Conservation (phyloP, 371 early-diverging fungal genomes). For the Quaeritorhiza haematococci region DNA sequence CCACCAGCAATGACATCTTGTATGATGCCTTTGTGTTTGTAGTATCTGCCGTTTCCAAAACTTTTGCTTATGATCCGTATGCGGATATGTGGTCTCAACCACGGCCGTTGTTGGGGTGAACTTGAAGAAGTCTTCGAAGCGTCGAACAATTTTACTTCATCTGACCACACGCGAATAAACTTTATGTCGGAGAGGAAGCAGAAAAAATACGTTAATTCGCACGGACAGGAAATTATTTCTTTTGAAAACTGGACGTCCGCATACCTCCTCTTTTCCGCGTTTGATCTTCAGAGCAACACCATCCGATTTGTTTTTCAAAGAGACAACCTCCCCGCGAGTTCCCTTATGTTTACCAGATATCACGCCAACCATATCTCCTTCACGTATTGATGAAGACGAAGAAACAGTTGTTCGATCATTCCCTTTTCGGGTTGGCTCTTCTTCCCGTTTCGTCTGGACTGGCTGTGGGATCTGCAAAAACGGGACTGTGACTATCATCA, state of each 20-base stretch:
- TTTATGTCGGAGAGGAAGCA: no score
- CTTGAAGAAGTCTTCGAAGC: not conserved
- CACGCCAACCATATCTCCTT: no score
- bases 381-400: no score
- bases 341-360: no score
- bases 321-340: no score
- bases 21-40: constrained; percentile 18
- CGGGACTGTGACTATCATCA: not conserved
- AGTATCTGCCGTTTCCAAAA: constrained; percentile 5
- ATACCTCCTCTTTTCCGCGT: not conserved
- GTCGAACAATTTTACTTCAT: constrained; percentile 3
- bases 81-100: constrained; percentile 25
- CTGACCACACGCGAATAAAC: constrained; percentile 1
- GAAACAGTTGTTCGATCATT: not conserved
- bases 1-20: constrained; percentile 20
- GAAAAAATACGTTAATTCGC: no score
- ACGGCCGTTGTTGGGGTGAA: constrained; percentile 3
- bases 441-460: constrained; percentile 9
- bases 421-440: constrained; percentile 1
- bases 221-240: no score
- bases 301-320: no score
- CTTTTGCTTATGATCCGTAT: constrained; percentile 19
- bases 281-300: constrained; percentile 6
- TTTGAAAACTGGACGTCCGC: constrained; percentile 1
- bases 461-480: constrained; percentile 9